Evolutionary conservation across 768 basidiomycete genomes (phyloP).

Genomic region (Russula ochroleuca): DNA sequence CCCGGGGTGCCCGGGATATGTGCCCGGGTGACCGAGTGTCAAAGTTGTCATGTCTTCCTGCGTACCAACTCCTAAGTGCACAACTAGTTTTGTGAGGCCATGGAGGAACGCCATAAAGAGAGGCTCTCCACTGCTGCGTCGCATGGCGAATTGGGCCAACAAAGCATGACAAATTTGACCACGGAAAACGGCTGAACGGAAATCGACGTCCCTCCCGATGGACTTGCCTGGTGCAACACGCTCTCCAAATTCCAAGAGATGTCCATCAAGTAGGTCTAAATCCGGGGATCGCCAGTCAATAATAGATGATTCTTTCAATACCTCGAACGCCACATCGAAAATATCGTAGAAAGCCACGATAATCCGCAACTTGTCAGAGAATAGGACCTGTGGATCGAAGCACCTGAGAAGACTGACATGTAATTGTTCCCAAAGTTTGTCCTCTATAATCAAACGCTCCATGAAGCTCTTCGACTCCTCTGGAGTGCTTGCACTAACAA

Average conservation of each 20-base stretch:
- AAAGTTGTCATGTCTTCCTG: background rate
- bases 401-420: background rate
- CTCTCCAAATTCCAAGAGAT: background rate
- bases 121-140: background rate
- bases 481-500: background rate
- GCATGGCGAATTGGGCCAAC: background rate
- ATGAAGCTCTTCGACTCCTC: background rate
- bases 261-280: background rate
- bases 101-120: background rate
- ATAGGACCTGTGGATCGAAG: background rate
- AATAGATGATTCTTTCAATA: background rate
- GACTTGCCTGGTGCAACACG: background rate
- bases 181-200: background rate
- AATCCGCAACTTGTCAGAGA: background rate
- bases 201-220: background rate
- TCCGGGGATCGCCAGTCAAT: slow-evolving; percentile 4
- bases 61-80: background rate
- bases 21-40: background rate
- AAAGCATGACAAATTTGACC: background rate
- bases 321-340: background rate
- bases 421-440: slow-evolving; percentile 1
- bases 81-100: background rate
- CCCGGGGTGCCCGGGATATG: no score
- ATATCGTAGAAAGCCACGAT: slow-evolving; percentile 2
- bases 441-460: background rate